These are phyloP conservation scores for Diplocarpon mali DNA, from an alignment of 2,329 filamentous ascomycete species.

Conservation along the genomic window DNA sequence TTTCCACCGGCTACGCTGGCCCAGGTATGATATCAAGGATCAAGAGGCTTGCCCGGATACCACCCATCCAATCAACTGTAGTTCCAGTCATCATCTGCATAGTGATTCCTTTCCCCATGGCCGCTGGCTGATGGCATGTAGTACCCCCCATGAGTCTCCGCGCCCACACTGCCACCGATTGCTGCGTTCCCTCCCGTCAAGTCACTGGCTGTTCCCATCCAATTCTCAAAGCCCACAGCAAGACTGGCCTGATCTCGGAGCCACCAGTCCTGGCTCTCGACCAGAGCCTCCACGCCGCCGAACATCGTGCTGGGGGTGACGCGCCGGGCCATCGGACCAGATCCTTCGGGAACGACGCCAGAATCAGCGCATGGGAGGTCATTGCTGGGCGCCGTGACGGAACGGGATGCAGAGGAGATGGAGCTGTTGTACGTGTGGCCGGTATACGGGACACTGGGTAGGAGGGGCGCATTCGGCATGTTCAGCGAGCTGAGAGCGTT, in stretches of 20 bases:
- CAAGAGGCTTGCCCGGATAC: too few relatives aligned
- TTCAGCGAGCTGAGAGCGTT: slow-evolving; percentile 11
- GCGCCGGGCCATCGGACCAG: slow-evolving; percentile 24
- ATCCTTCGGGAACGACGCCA: slow-evolving; percentile 10
- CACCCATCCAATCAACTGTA: background rate
- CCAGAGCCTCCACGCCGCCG: slow-evolving; percentile 46
- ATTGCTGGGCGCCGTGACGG: slow-evolving; percentile 6
- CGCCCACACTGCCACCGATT: background rate
- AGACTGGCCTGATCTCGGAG: slow-evolving; percentile 50
- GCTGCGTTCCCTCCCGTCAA: slow-evolving; percentile 3
- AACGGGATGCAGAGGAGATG: slow-evolving; percentile 7
- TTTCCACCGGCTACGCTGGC: too few relatives aligned
- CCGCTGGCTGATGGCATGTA: slow-evolving; percentile 6
- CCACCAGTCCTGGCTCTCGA: slow-evolving; percentile 57
- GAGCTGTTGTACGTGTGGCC: slow-evolving; percentile 10
- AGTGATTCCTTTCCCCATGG: background rate
- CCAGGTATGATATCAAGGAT: too few relatives aligned
- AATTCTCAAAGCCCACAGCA: slow-evolving; percentile 51
- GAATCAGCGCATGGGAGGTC: slow-evolving; percentile 14
- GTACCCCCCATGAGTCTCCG: slow-evolving; percentile 3
- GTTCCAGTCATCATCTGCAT: slow-evolving; percentile 4
- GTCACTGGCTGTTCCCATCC: slow-evolving; percentile 29
- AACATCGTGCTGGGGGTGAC: slow-evolving; percentile 40
- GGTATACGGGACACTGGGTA: slow-evolving; percentile 17
- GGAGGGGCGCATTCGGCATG: slow-evolving; percentile 8